A percentile compares a stretch with the other conserved stretches of the same genome.
Evolutionary conservation across 2,329 filamentous ascomycete species (phyloP).

Genomic region (Gremmenia infestans): DNA sequence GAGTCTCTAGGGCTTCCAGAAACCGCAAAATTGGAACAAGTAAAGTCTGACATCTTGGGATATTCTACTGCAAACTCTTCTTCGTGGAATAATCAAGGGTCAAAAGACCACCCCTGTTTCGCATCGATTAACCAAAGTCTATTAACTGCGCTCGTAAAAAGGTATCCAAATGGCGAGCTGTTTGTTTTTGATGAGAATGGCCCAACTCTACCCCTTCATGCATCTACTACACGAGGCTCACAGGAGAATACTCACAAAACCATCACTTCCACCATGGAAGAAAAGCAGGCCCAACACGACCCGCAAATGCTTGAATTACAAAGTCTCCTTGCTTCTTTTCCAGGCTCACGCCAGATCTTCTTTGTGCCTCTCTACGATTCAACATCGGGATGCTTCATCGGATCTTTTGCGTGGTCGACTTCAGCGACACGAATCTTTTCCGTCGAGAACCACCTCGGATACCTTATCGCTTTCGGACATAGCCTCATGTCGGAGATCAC

Average conservation of each 20-base stretch:
- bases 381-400: conserved; percentile 42
- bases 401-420: conserved; percentile 43
- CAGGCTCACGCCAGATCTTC: conserved; percentile 40
- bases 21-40: too few species aligned
- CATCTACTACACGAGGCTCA: not conserved
- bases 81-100: conserved; percentile 14
- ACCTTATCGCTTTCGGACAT: conserved; percentile 38
- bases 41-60: conserved; percentile 23
- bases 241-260: not conserved
- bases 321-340: conserved; percentile 34
- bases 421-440: conserved; percentile 33
- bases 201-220: conserved; percentile 8
- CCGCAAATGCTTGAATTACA: conserved; percentile 21
- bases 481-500: conserved; percentile 50
- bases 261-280: not conserved
- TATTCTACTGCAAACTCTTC: conserved; percentile 21
- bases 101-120: conserved; percentile 4
- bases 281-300: conserved; percentile 9
- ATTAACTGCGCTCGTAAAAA: conserved; percentile 18
- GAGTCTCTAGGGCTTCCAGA: too few species aligned
- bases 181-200: conserved; percentile 26
- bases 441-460: conserved; percentile 32
- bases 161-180: conserved; percentile 26
- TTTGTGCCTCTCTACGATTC: conserved; percentile 45
- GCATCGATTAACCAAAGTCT: conserved; percentile 20